phyloP scores from a whole-genome alignment of 2,329 filamentous ascomycete species.

The Proliferodiscus dingleyae region DNA sequence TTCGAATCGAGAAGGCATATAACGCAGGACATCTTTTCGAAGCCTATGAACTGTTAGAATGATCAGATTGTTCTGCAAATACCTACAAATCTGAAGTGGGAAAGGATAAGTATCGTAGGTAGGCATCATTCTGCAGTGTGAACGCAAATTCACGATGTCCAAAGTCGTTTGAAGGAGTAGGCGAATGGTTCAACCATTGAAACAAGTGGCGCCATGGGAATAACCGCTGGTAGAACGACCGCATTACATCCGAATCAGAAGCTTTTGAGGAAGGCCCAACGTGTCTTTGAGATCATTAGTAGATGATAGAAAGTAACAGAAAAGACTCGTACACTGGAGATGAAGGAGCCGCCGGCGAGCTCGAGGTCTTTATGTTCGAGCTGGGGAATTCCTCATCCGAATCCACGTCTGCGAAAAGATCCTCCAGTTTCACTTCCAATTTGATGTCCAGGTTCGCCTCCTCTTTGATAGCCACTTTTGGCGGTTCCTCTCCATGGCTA shows the following conservation, averaged over 20 bases:
- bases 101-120: conserved; percentile 86
- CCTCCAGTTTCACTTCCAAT: conserved; percentile 50
- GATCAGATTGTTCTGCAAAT: not conserved
- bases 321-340: conserved; percentile 39
- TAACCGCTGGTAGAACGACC: conserved; percentile 89
- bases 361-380: conserved; percentile 41
- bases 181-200: conserved; percentile 95
- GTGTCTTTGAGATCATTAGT: conserved; percentile 26
- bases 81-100: conserved; percentile 57
- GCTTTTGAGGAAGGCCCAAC: conserved; percentile 38
- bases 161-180: conserved; percentile 81
- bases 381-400: conserved; percentile 59
- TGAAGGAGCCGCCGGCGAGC: conserved; percentile 39
- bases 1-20: conserved; percentile 92
- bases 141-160: conserved; percentile 93
- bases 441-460: conserved; percentile 28
- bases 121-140: conserved; percentile 86
- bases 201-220: conserved; percentile 95
- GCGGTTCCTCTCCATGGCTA: conserved; percentile 8
- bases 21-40: conserved; percentile 82
- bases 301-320: conserved; percentile 1
- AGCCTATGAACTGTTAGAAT: conserved; percentile 48
- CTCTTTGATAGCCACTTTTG: not conserved
- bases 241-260: conserved; percentile 80
- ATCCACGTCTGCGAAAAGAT: conserved; percentile 54